These are phyloP conservation scores for Apiospora hydei DNA, from an alignment of 2,329 filamentous ascomycete species.

Conservation along the genomic window DNA sequence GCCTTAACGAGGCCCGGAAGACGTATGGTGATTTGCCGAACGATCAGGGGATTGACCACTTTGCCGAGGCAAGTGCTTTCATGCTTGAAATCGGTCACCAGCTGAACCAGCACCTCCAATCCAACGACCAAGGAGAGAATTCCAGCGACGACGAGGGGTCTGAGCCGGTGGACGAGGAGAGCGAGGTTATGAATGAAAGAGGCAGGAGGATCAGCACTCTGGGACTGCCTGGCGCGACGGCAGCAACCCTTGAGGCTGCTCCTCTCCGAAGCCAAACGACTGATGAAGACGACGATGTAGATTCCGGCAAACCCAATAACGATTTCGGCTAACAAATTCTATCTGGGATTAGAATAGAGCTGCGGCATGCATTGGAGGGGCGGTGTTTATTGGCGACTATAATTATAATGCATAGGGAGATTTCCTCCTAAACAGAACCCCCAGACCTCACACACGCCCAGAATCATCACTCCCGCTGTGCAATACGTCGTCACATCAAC, in stretches of 20 bases:
- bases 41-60: conserved; percentile 60
- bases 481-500: neutral
- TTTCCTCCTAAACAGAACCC: neutral
- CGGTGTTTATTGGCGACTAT: conserved; percentile 1
- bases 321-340: conserved; percentile 36
- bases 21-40: conserved; percentile 60
- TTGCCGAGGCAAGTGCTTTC: conserved; percentile 58
- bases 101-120: conserved; percentile 55
- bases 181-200: conserved; percentile 54
- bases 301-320: conserved; percentile 34
- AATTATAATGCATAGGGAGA: conserved; percentile 18
- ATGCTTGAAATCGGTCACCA: conserved; percentile 59
- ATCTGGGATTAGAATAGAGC: conserved; percentile 18
- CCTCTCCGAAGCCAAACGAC: conserved; percentile 45
- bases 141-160: conserved; percentile 25
- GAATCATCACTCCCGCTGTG: neutral
- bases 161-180: conserved; percentile 41
- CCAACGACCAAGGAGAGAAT: conserved; percentile 35
- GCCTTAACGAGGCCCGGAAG: conserved; percentile 72
- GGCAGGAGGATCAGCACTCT: conserved; percentile 64
- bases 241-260: conserved; percentile 57
- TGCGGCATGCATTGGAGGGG: conserved; percentile 8
- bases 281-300: conserved; percentile 33
- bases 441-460: neutral
- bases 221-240: conserved; percentile 48